Evolutionary conservation across 1,139 yeast species (phyloP), one percentile per base, ranked within the genome.

Genomic region (Yueomyces sp.): DNA sequence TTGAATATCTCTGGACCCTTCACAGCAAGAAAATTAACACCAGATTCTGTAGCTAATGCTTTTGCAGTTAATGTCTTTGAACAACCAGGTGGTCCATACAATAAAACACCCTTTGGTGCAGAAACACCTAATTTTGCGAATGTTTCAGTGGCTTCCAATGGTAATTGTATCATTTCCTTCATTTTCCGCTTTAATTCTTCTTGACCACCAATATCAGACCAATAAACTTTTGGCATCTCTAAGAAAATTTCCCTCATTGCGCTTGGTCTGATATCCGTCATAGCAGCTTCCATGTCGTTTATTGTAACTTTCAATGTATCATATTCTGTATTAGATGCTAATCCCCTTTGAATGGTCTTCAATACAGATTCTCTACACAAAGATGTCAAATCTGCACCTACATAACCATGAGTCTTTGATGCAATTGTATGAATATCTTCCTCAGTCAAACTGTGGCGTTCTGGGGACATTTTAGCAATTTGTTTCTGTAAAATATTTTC

Each of bases 161-260:
- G 99, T 55, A 94, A 68, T 56, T 87, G 95, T 26, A 91, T 91
- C 60, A 93, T 93, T 57, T 91, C 98, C 36, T 74, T 74, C 51
- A 91, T 72, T 54, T 87, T 84, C 47, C 71, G 71, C 56, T 91
- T 91, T 45, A 91, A 70, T 25, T 76, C 80, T 26, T 81, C 79
- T 60, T 91, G 97, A 1, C 99, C 99, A 25, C 98, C 98, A 52
- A 91, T 89, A 63, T 93, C 98, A 11, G 76, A 67, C 98, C 98
- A 91, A 50, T 75, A 72, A 0, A 89, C 95, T 56, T 86, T 84
- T 3, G 98, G 97, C 73, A 89, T 85, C 55, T 91, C 99, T 43
- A 91, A 67, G 47, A 87, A 80, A 44, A 89, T 85, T 57, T 93
- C 98, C 46, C 96, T 73, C 98, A 93, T 91, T 2, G 97, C 98